Evolutionary conservation across 371 early-diverging fungal species (phyloP).

Genomic region (Mucor circinelloides): DNA sequence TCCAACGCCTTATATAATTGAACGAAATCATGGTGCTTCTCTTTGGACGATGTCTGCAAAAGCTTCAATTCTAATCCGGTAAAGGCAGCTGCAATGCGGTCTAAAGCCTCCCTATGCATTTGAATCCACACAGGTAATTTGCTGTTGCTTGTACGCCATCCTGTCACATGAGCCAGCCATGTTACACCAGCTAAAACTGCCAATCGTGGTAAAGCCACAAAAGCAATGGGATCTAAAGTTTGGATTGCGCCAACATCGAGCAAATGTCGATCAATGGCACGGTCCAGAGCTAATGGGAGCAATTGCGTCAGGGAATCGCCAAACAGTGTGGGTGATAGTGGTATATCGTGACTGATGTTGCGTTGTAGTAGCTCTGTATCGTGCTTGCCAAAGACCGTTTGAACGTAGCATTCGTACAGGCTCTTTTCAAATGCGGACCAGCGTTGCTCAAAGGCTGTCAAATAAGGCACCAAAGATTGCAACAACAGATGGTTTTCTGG

Average conservation of each 20-base stretch:
- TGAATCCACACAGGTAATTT: constrained; percentile 15
- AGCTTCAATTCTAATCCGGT: background rate
- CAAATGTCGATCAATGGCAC: constrained; percentile 10
- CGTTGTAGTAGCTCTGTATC: background rate
- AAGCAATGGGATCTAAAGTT: constrained; percentile 24
- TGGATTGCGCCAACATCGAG: constrained; percentile 13
- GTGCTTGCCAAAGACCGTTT: constrained; percentile 24
- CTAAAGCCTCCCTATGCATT: background rate
- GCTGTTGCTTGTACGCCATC: constrained; percentile 14
- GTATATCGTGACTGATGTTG: background rate
- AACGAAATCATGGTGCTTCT: constrained; percentile 18
- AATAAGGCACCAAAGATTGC: background rate
- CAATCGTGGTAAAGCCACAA: constrained; percentile 33
- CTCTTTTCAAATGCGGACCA: constrained; percentile 28
- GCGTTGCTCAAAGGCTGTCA: background rate
- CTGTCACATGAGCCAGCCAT: constrained; percentile 25
- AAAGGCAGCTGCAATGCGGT: background rate
- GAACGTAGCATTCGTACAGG: constrained; percentile 27
- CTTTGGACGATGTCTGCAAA: constrained; percentile 4
- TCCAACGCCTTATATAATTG: constrained; percentile 10
- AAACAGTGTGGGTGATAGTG: constrained; percentile 6
- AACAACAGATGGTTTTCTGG: background rate
- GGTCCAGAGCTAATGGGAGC: constrained; percentile 26
- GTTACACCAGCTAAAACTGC: constrained; percentile 33
- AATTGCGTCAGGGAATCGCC: constrained; percentile 29